Evolutionary conservation across 768 basidiomycete genomes (phyloP), one percentile per base, ranked within the genome.

Genomic region (Tulasnella sp.): DNA sequence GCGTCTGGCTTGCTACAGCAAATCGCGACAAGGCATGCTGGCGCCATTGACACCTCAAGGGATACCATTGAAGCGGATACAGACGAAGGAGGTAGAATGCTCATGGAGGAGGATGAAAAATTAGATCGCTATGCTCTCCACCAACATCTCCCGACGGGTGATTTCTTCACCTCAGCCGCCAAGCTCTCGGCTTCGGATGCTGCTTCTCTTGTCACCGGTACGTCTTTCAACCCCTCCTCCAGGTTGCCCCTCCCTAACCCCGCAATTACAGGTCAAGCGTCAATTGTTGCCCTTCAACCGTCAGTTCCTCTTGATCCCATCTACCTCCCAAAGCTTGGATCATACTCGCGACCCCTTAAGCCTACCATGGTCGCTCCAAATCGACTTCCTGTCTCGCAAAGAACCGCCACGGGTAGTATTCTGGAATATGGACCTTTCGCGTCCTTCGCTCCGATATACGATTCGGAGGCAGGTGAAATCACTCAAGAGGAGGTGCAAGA

Each of bases 381-480:
- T 48, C 58, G 71, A 27, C 75, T 68, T 76, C 62, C 84, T 88
- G 34, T 88, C 89, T 1, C 68, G 48, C 90, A 21, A 89, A 92
- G 62, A 87, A 87, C 36, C 84, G 94, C 48, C 68, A 88, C 90
- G 38, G 93, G 92, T 76, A 84, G 87, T 0, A 95, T 95, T 83
- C 86, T 96, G 9, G 92, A 96, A 84, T 95, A 95, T 82, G 94
- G 94, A 0, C 87, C 88, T 18, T 92, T 88, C 82, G 85, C 93
- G 9, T 92, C 89, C 83, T 95, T 95, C 85, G 94, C 94, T 0
- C 94, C 94, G 0, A 86, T 88, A 14, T 95, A 93, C 84, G 92
- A 94, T 80, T 92, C 93, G 81, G 91, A 93, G 80, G 91, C 91
- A n/a, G 88, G 89, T 74, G 89, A 93, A 82, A 85, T 94, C 8